Conservation (phyloP, 805 yeast species). For the Cyberlindnera euphorbiiphila region DNA sequence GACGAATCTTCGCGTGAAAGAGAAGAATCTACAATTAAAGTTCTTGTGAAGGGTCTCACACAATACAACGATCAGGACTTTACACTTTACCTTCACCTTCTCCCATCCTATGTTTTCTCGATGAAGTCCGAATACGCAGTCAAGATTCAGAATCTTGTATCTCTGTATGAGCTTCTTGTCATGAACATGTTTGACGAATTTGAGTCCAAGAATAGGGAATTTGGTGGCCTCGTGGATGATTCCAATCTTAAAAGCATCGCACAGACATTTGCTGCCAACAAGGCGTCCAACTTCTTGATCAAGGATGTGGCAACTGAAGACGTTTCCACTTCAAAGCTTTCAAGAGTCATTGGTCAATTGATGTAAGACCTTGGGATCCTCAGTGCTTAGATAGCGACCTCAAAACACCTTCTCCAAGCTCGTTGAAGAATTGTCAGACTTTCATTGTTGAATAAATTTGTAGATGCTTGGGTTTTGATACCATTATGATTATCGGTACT, state of each 20-base stretch:
- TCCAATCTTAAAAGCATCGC: conserved; percentile 17
- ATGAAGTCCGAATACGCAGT: conserved; percentile 24
- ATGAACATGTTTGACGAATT: conserved; percentile 23
- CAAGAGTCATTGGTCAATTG: conserved; percentile 24
- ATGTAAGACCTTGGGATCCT: no score
- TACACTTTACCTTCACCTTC: conserved; percentile 39
- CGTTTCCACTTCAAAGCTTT: conserved; percentile 22
- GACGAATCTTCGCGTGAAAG: conserved; percentile 35
- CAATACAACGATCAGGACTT: conserved; percentile 41
- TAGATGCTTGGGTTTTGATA: no score
- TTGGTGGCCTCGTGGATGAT: conserved; percentile 18
- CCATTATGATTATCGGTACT: no score
- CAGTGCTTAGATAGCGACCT: no score
- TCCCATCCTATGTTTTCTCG: conserved; percentile 37
- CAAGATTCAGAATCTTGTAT: conserved; percentile 25
- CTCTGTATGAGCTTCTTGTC: conserved; percentile 24
- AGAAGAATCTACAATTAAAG: conserved; percentile 35
- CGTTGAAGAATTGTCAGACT: no score
- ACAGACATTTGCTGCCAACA: conserved; percentile 20
- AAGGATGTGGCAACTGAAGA: conserved; percentile 23
- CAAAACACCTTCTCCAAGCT: no score
- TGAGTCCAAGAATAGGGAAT: conserved; percentile 21
- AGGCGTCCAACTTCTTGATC: conserved; percentile 21
- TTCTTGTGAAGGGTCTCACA: conserved; percentile 38
- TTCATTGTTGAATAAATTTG: no score